Base-by-base conservation (phyloP, 1,139 yeast species). In the Candida sp. region DNA sequence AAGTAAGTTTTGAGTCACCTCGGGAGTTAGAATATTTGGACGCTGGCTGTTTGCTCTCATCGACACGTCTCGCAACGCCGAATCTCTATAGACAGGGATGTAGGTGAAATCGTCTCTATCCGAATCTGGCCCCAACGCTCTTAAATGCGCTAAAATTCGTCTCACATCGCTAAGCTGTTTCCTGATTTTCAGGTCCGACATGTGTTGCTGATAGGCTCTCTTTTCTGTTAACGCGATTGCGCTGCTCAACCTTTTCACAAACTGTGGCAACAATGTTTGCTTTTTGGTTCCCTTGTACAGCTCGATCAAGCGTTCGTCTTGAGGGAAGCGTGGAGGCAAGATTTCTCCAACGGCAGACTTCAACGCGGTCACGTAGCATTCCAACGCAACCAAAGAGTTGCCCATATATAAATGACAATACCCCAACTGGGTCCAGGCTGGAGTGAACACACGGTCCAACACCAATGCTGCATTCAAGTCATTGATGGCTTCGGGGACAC, bases 381-480 rank as follows among this genome's bases (percentile, higher is more conserved):
- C 60, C 40, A 77, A 60, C 1, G 78, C 73, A 7, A 67, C 49
- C 32, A 74, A 55, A 42, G 75, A 68, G 38, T 63, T 59, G 2
- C 81, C 81, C 74, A 75, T 69, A 58, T 74, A 76, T 42, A 77
- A 61, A 48, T 75, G 78, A 52, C 80, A 76, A 60, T 75, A 77
- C 4, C 78, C 81, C 51, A 77, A 65, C 59, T 77, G 81, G 27
- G 75, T 65, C 81, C 81, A 77, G 3, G 78, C 81, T 2, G 81
- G 73, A 1, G 75, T 68, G 54, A 70, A 74, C 7, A 71, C 62
- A 33, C 69, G 62, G 54, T 76, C 78, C 31, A 58, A 50, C 17
- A 51, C 48, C 7, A 76, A 55, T 0, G 80, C 80, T 17, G 52
- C 45, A 51, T 72, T 69, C 53, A 77, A 65, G 57, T 76, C 81